phyloP scores from a whole-genome alignment of 2,329 filamentous ascomycete species.

The Aspergillus nomiae region DNA sequence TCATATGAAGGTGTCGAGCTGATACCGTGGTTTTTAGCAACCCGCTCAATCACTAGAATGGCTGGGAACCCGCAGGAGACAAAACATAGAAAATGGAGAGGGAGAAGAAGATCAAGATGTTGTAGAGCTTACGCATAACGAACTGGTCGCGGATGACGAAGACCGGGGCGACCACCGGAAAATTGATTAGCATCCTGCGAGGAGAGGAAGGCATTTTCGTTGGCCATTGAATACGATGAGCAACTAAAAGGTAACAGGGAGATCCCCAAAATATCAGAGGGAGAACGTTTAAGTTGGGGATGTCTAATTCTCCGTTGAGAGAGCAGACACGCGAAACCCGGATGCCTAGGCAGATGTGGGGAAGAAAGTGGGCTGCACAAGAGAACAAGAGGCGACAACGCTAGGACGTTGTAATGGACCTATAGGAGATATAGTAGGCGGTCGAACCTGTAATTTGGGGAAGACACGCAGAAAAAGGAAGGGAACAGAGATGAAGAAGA shows the following conservation, averaged over 20 bases:
- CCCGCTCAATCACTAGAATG: slow-evolving; percentile 12
- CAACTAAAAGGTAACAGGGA: background rate
- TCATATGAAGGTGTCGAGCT: slow-evolving; percentile 62
- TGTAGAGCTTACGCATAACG: slow-evolving; percentile 31
- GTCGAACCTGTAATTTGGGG: background rate
- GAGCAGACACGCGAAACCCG: slow-evolving; percentile 13
- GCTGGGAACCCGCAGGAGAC: slow-evolving; percentile 5
- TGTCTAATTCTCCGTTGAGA: background rate
- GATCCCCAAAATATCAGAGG: background rate
- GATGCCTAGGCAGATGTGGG: slow-evolving; percentile 26
- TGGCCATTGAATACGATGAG: slow-evolving; percentile 24
- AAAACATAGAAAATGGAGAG: background rate
- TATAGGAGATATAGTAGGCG: background rate
- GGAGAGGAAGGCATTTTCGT: slow-evolving; percentile 20
- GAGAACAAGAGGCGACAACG: background rate
- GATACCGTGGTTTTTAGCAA: slow-evolving; percentile 5
- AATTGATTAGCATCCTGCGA: slow-evolving; percentile 21
- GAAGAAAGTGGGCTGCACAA: slow-evolving; percentile 14
- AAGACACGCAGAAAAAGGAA: background rate
- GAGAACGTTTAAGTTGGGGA: background rate
- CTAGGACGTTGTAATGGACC: background rate
- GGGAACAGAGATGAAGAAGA: background rate
- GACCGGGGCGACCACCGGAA: slow-evolving; percentile 14
- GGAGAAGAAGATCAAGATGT: background rate
- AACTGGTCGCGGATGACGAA: slow-evolving; percentile 20